Conservation (phyloP, 257 asterid genomes). For the Solanum appendiculatum region DNA sequence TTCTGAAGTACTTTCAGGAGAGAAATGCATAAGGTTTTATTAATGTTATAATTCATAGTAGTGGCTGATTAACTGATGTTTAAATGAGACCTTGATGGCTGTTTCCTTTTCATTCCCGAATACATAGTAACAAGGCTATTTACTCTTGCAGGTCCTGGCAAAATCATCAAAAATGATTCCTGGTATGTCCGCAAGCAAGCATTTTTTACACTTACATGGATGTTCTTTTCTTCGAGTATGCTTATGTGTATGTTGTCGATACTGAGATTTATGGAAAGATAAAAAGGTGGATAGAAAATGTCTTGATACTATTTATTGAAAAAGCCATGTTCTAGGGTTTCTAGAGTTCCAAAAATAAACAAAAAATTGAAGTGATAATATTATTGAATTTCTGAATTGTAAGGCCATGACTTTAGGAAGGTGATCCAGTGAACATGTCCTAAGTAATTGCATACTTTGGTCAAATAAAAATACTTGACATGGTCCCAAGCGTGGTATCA, state of each 20-base stretch:
- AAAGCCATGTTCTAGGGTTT: not conserved
- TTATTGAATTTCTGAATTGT: not conserved
- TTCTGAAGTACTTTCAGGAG: not conserved
- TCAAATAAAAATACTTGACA: not conserved
- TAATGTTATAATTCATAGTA: not conserved
- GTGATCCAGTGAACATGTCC: not conserved
- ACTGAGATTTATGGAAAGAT: not conserved
- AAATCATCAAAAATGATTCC: constrained; percentile 94
- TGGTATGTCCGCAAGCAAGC: constrained; percentile 28
- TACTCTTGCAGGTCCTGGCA: constrained; percentile 65
- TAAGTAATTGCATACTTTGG: not conserved
- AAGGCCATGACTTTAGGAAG: not conserved
- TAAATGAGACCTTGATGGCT: not conserved
- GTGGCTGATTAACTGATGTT: not conserved
- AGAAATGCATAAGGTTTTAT: not conserved
- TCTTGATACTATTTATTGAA: not conserved
- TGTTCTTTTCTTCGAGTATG: not conserved
- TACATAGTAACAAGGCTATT: constrained; percentile 15
- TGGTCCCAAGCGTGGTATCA: not conserved
- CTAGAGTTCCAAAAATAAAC: not conserved
- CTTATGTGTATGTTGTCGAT: not conserved
- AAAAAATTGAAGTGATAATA: not conserved
- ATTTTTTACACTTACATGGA: not conserved
- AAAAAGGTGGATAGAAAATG: not conserved
- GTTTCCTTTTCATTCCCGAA: not conserved